Conservation (phyloP, 1,284 basidiomycete species). For the Xanthoconium separans region DNA sequence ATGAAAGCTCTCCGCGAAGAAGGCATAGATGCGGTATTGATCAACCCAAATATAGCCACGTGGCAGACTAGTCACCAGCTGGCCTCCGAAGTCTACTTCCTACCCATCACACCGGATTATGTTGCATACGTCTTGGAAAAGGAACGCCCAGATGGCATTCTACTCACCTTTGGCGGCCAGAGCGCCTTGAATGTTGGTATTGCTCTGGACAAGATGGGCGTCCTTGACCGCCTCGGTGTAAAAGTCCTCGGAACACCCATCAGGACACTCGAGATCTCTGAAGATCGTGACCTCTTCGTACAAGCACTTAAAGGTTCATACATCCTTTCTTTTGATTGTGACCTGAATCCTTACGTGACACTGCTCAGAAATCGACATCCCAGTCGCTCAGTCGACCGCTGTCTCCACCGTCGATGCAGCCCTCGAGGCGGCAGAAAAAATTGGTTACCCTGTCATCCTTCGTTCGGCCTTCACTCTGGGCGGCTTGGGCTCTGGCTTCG, state of each 20-base stretch:
- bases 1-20: slow-evolving; percentile 98
- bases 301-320: slow-evolving; percentile 88
- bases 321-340: neutral
- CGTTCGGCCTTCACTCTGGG: slow-evolving; percentile 98
- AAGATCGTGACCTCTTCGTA: slow-evolving; percentile 97
- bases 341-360: slow-evolving; percentile 1
- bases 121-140: slow-evolving; percentile 99
- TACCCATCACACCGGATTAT: slow-evolving; percentile 96
- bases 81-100: slow-evolving; percentile 96
- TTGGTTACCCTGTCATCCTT: slow-evolving; percentile 98
- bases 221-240: slow-evolving; percentile 92
- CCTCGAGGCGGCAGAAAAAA: slow-evolving; percentile 85
- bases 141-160: slow-evolving; percentile 95
- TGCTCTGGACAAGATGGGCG: slow-evolving; percentile 96
- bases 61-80: slow-evolving; percentile 97
- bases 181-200: slow-evolving; percentile 98
- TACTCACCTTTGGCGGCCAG: slow-evolving; percentile 98
- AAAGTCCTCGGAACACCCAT: slow-evolving; percentile 97
- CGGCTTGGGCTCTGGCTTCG: slow-evolving; percentile 98
- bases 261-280: slow-evolving; percentile 91
- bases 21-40: slow-evolving; percentile 92
- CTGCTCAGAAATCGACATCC: slow-evolving; percentile 90
- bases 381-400: slow-evolving; percentile 95
- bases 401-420: slow-evolving; percentile 96
- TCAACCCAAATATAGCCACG: slow-evolving; percentile 97